Base-by-base conservation (phyloP, 805 yeast genomes). In the Candida sanyiensis region DNA sequence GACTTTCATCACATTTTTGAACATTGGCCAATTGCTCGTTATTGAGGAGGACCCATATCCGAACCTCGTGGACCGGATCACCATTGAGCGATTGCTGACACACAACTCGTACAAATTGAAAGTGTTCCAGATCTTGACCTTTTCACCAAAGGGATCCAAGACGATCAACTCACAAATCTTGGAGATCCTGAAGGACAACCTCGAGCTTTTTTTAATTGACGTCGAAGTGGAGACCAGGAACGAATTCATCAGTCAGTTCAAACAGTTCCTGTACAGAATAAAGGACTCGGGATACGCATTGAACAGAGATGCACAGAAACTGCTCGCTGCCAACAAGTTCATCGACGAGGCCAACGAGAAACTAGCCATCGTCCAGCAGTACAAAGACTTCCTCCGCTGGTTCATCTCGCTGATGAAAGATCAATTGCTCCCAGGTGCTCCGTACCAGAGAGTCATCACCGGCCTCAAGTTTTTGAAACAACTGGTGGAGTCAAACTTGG, bases 201-300 rank as follows among this genome's bases (percentile, higher is more conserved):
- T 80, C 5, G 73, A 72, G 22, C 59, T 70, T 4, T 68, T 80
- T 44, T 70, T 82, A 41, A 66, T 72, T n/a, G 94, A 84, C 42
- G 66, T 73, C 15, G 77, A 80, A 40, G 67, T 85, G 12, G 89
- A 83, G 44, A 66, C 74, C 1, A 67, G 96, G 52, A 80, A 79
- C 46, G 78, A 75, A 33, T 75, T 84, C 37, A 66, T 68, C 20
- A 77, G 90, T 3, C 52, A 75, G 13, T 59, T 88, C 40, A 71
- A 80, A 39, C 75, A 70, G 40, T 79, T 88, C 46, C 53, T 86
- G 10, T 57, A 69, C 21, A 66, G 96, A 48, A 58, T 84, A 13
- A 70, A 83, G 47, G 93, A 82, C 38, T 83, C 89, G 0, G 60
- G 81, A 1, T 77, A 81, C 54, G 72, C 78, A 0, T 47, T 75